Base-by-base conservation (phyloP, 2,329 filamentous ascomycete genomes). In the Massarina eburnea region DNA sequence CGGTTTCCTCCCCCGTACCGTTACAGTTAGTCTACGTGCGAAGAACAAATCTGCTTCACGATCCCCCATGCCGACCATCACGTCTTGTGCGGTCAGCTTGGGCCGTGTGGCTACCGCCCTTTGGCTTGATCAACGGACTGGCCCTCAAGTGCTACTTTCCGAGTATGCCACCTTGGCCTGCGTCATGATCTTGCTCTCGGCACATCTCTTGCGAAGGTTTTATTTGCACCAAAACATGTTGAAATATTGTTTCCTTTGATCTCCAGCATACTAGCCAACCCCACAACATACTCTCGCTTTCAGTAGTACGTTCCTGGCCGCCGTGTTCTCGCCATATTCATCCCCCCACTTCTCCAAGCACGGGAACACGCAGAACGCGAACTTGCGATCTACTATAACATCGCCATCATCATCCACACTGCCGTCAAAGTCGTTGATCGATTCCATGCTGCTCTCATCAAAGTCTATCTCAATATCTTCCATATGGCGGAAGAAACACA, bases 11-110 rank as follows among this genome's bases (percentile, higher is more conserved):
- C 52, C 80, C 87, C 81, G 81, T 92, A 85, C 84, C 82, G 83
- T 84, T 45, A 39, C 86, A 85, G 94, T 91, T 85, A 94, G 91
- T 96, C 91, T 66, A 88, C 85, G 87, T 95, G 91, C 91, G 89
- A 79, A 96, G 79, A 96, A 80, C 57, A 60, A 80, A 60, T 57
- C 19, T 38, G 63, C 65, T 8, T 49, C 55, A 50, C 48, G 57
- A 51, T 37, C 42, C 53, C 58, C 59, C 20, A n/a, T 57, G 55
- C 56, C 57, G 57, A 53, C 49, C 49, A 49, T 57, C 56, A 53
- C 66, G 66, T 69, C 54, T 67, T 69, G 66, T 67, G 57, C 55
- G 37, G 54, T 55, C 53, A 55, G 45, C 32, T 52, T 64, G 64
- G 61, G 58, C 42, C 54, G 51, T 62, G 57, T 53, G 40, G 61